Conservation (phyloP, 176 grass and related monocot species). For the Microstegium vimineum region DNA sequence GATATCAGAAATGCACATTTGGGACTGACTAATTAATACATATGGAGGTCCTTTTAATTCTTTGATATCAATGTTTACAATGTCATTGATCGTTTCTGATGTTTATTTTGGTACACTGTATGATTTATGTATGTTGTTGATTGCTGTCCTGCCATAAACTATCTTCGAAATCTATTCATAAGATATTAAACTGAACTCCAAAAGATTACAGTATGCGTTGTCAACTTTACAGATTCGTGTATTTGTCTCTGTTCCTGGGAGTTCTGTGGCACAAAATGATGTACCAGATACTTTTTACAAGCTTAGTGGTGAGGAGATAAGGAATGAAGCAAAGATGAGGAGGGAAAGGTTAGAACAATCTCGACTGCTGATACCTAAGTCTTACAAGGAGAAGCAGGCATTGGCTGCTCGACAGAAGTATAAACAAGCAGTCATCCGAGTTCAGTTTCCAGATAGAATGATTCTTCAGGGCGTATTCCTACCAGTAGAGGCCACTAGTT, state of each 20-base stretch:
- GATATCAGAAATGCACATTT: not conserved
- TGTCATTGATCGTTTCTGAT: not conserved
- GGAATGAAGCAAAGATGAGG: constrained; percentile 73
- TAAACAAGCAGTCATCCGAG: constrained; percentile 59
- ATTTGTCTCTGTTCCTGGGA: constrained; percentile 69
- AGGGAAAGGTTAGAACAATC: constrained; percentile 80
- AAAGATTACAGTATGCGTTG: not conserved
- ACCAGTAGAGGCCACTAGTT: constrained; percentile 57
- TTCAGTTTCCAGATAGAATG: constrained; percentile 93
- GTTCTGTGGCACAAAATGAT: constrained; percentile 50
- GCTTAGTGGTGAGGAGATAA: constrained; percentile 51
- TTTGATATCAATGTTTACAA: not conserved
- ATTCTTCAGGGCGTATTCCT: constrained; percentile 87
- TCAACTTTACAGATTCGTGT: constrained; percentile 54
- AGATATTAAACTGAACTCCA: not conserved
- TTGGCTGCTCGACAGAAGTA: constrained; percentile 66
- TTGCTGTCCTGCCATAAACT: not conserved
- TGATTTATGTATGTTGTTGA: not conserved
- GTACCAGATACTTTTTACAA: constrained; percentile 86
- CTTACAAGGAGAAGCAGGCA: constrained; percentile 85
- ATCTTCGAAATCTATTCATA: not conserved
- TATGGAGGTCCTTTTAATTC: not conserved
- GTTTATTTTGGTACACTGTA: not conserved
- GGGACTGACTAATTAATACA: not conserved
- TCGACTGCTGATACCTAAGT: constrained; percentile 80